Conservation (phyloP, 306 rosid genomes). For the Gillenia trifoliata region DNA sequence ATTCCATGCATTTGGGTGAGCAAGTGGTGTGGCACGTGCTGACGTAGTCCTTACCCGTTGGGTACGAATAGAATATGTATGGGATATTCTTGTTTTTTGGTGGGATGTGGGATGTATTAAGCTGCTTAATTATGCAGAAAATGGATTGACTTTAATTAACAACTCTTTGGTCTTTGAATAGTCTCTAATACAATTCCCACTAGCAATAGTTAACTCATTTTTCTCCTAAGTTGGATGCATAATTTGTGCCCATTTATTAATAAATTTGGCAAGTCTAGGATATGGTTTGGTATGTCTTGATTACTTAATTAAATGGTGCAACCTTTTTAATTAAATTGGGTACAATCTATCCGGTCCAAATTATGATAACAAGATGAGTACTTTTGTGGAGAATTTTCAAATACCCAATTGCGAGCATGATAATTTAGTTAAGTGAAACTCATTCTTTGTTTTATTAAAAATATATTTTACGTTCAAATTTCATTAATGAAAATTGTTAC, state of each 20-base stretch:
- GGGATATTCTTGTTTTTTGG: conserved; percentile 16
- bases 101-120: not conserved
- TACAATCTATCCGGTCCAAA: too few species aligned
- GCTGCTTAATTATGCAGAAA: not conserved
- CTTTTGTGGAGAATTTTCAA: too few species aligned
- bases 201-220: not conserved
- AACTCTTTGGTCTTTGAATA: not conserved
- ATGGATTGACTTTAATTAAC: not conserved
- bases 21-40: not conserved
- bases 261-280: not conserved
- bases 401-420: too few species aligned
- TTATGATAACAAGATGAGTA: too few species aligned
- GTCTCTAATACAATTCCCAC: not conserved
- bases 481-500: too few species aligned
- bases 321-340: too few species aligned
- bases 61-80: not conserved
- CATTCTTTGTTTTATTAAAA: too few species aligned
- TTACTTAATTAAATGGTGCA: too few species aligned
- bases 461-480: too few species aligned
- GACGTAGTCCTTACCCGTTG: not conserved
- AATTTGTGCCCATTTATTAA: not conserved
- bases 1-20: not conserved
- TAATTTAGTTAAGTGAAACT: too few species aligned
- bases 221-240: not conserved
- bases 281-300: not conserved